Conservation (phyloP, 1,139 yeast genomes). For the Yamadazyma siamensis region DNA sequence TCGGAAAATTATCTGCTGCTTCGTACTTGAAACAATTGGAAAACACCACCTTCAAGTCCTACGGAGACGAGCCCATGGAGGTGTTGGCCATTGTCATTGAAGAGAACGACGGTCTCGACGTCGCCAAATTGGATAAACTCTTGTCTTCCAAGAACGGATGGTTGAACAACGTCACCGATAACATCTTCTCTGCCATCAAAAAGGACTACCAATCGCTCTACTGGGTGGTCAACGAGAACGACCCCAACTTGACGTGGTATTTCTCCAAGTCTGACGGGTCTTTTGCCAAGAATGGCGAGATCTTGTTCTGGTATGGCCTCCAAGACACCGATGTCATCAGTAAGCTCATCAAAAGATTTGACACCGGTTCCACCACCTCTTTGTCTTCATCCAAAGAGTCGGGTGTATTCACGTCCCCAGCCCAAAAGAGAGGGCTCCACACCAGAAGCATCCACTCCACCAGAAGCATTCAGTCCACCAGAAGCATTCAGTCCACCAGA, state of each 20-base stretch:
- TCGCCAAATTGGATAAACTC: conserved; percentile 84
- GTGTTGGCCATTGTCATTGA: conserved; percentile 80
- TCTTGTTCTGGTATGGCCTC: conserved; percentile 93
- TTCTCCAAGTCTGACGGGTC: conserved; percentile 94
- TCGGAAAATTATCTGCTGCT: conserved; percentile 75
- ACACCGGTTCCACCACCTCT: conserved; percentile 32
- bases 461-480: too few relatives aligned
- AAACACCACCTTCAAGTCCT: conserved; percentile 62
- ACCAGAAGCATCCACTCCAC: conserved; percentile 5
- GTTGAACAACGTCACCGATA: conserved; percentile 96
- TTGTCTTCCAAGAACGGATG: conserved; percentile 88
- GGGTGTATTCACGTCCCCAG: conserved; percentile 35
- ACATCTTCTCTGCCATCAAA: conserved; percentile 78
- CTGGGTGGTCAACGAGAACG: conserved; percentile 91
- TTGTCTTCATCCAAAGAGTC: conserved; percentile 40
- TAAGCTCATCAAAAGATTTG: conserved; percentile 63
- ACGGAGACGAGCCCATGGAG: conserved; percentile 94
- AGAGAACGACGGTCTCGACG: conserved; percentile 19
- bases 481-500: too few relatives aligned
- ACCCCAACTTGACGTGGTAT: conserved; percentile 88
- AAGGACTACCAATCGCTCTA: conserved; percentile 72
- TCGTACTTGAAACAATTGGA: conserved; percentile 76
- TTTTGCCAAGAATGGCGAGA: conserved; percentile 81
- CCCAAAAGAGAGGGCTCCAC: conserved; percentile 43
- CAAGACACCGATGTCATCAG: conserved; percentile 57